Conservation (phyloP, 2,329 filamentous ascomycete species). For the Thelonectria rubi region DNA sequence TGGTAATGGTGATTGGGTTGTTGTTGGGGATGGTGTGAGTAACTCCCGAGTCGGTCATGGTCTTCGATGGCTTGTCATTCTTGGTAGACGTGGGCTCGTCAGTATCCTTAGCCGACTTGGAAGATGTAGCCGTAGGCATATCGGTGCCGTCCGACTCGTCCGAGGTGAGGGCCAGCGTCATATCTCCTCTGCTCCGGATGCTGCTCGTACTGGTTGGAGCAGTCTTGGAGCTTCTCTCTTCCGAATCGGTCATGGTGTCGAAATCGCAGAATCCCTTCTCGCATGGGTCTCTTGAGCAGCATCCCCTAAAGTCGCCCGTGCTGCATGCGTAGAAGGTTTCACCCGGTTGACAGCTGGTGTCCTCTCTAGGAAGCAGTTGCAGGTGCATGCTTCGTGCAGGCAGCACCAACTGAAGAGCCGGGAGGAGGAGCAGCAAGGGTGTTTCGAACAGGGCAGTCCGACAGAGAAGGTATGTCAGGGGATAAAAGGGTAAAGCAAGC, state of each 20-base stretch:
- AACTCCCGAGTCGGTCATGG: conserved; percentile 49
- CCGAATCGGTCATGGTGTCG: not conserved
- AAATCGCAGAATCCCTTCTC: conserved; percentile 41
- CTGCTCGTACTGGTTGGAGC: conserved; percentile 8
- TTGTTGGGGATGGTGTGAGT: conserved; percentile 50
- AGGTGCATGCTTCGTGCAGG: conserved; percentile 24
- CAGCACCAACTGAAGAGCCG: not conserved
- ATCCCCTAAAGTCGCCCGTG: conserved; percentile 52
- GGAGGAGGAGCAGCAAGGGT: not conserved
- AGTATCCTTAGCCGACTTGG: not conserved
- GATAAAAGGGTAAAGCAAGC: not conserved
- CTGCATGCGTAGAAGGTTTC: conserved; percentile 51
- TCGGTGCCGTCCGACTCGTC: not conserved
- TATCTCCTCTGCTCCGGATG: conserved; percentile 3
- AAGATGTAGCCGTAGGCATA: not conserved
- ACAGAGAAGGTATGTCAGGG: not conserved
- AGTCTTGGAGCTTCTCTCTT: not conserved
- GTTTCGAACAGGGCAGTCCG: not conserved
- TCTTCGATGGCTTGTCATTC: conserved; percentile 26
- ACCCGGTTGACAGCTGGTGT: conserved; percentile 42
- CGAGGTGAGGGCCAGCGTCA: not conserved
- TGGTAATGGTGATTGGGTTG: conserved; percentile 47
- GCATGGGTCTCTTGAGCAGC: conserved; percentile 58
- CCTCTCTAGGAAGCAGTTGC: conserved; percentile 16
- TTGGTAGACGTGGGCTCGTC: not conserved